These are phyloP conservation scores for Schrenkiella parvula DNA, from an alignment of 345 rosid species.

Conservation along the genomic window DNA sequence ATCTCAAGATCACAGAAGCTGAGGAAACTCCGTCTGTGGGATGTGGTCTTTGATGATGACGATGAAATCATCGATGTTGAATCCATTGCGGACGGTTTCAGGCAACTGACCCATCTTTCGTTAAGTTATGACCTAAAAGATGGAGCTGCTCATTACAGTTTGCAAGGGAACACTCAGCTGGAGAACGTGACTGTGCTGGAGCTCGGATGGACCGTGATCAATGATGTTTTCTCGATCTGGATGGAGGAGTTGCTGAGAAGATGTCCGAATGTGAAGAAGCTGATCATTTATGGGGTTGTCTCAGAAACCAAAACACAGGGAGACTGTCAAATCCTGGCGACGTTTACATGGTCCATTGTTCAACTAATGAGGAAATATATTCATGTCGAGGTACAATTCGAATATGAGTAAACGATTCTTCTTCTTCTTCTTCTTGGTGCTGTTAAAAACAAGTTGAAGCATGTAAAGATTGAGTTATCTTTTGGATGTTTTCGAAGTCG, in stretches of 20 bases:
- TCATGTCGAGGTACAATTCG: slow-evolving; percentile 70
- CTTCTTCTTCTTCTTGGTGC: slow-evolving; percentile 3
- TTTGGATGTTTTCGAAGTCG: not conserved
- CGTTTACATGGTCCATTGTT: slow-evolving; percentile 65
- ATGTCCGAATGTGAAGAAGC: slow-evolving; percentile 63
- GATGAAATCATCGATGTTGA: slow-evolving; percentile 64
- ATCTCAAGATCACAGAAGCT: slow-evolving; percentile 68
- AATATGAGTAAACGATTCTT: slow-evolving; percentile 42
- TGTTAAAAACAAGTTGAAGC: slow-evolving; percentile 11
- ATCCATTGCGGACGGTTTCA: slow-evolving; percentile 60
- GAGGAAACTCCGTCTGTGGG: slow-evolving; percentile 78
- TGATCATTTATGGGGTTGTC: slow-evolving; percentile 62
- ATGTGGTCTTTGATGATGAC: slow-evolving; percentile 61
- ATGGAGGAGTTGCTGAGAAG: slow-evolving; percentile 58
- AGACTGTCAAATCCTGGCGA: slow-evolving; percentile 61
- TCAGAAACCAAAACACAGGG: slow-evolving; percentile 65
- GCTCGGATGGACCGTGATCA: slow-evolving; percentile 70
- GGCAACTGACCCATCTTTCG: slow-evolving; percentile 63
- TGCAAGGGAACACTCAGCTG: slow-evolving; percentile 52
- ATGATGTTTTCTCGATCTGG: slow-evolving; percentile 60
- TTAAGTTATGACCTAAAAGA: slow-evolving; percentile 64
- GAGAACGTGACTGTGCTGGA: slow-evolving; percentile 61
- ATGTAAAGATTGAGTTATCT: slow-evolving; percentile 12
- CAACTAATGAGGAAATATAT: slow-evolving; percentile 74
- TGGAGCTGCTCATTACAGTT: slow-evolving; percentile 51